Base-by-base conservation (phyloP, 148 eudicot genomes). In the Tetragonia tetragonoides region DNA sequence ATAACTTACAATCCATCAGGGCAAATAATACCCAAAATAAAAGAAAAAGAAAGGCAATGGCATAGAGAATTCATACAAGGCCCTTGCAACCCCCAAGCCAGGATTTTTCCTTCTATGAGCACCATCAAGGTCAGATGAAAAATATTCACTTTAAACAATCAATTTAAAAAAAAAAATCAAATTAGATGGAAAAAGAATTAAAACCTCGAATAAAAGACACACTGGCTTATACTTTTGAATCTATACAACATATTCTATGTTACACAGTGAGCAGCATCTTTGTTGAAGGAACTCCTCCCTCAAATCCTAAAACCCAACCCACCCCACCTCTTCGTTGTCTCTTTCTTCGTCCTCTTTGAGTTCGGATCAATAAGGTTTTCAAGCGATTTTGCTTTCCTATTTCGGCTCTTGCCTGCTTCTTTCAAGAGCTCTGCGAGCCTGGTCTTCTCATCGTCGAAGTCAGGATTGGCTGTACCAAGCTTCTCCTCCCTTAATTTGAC, bases 401-500 rank as follows among this genome's bases (percentile, higher is more conserved):
- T 95, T 40, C 97, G 80, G 74, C 94, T 88, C 87, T 87, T 87
- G 56, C 99, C 99, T 34, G 97, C 97, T 84, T 93, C 97, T 88
- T 93, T 95, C 83, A 95, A 75, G 59, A 95, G 93, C 85, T 93
- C 97, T 1, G 91, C 88, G 20, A 93, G 88, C 87, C 99, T 89
- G 75, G 81, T 91, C 92, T 93, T 95, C 85, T 93, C 97, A 57
- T 95, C 97, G 4, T 93, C 97, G 49, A 95, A 93, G 80, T 91
- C 97, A 1, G 99, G 92, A 80, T 95, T 95, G 67, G 97, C 97
- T 7, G 99, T 95, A 28, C 99, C 99, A 37, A 95, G 97, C 83
- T 95, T 90, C 86, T 95, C 99, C 85, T 93, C 99, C 78, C 99
- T 87, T 85, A 95, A 80, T 86, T 93, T 93, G n/a, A 95, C 89